These are phyloP conservation scores for Desmodesmus armatus DNA, from an alignment of 139 green algal species.

Conservation along the genomic window DNA sequence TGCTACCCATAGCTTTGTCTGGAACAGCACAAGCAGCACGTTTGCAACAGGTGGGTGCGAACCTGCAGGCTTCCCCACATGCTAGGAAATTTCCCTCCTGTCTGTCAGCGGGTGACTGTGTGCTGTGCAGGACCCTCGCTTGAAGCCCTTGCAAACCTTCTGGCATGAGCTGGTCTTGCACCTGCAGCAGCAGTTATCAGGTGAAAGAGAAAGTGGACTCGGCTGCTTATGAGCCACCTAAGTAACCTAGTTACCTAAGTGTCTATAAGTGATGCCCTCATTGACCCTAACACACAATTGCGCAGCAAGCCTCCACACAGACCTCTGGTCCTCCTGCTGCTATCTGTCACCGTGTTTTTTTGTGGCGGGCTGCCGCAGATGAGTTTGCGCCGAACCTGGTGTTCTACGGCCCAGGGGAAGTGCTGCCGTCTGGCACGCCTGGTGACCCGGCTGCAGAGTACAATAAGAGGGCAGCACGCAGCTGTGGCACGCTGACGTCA, in stretches of 20 bases:
- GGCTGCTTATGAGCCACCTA: background rate
- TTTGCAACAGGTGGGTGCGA: too few relatives aligned
- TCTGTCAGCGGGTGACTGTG: too few relatives aligned
- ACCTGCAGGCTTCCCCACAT: too few relatives aligned
- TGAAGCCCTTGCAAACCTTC: conserved; percentile 20
- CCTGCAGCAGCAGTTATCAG: conserved; percentile 42
- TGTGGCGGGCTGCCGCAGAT: conserved; percentile 1
- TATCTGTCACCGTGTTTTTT: background rate
- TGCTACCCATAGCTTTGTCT: too few relatives aligned
- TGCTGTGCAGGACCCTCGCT: conserved; percentile 13
- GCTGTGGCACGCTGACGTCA: conserved; percentile 9
- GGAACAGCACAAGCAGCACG: background rate
- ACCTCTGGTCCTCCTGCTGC: background rate
- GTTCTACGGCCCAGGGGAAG: conserved; percentile 24
- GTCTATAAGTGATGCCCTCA: background rate
- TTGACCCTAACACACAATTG: background rate
- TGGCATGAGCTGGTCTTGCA: conserved; percentile 9
- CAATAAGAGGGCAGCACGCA: background rate
- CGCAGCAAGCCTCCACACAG: background rate
- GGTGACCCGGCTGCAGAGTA: conserved; percentile 34
- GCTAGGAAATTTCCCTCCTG: too few relatives aligned
- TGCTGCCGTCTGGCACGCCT: conserved; percentile 29
- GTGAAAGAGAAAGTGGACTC: background rate
- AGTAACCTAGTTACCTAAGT: background rate
- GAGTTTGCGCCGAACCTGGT: conserved; percentile 22